Percentiles rank a stretch among this genome's conserved stretches.
These are phyloP conservation scores for Zychaea mexicana DNA, from an alignment of 371 early-diverging fungal genomes.

Conservation along the genomic window DNA sequence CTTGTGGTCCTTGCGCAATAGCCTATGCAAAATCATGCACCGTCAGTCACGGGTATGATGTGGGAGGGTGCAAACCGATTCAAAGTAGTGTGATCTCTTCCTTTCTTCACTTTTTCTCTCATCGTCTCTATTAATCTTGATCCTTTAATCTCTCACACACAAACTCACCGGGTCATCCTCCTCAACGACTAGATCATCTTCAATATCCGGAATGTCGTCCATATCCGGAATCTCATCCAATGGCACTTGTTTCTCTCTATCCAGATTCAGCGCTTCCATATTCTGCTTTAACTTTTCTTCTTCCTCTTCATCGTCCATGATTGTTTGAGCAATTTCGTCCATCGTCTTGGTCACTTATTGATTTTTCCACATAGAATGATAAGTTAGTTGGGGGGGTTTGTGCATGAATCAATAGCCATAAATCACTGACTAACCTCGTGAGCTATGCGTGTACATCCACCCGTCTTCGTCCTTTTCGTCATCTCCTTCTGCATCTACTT, in stretches of 20 bases:
- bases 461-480: conserved; percentile 67
- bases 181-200: conserved; percentile 64
- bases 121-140: no score
- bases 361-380: no score
- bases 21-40: not conserved
- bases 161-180: conserved; percentile 68
- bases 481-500: conserved; percentile 27
- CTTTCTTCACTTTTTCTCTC: no score
- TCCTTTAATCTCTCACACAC: no score
- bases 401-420: no score
- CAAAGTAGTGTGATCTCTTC: no score
- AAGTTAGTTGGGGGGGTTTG: no score
- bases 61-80: no score
- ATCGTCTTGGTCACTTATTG: conserved; percentile 51
- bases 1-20: conserved; percentile 1
- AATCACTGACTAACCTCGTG: conserved; percentile 34
- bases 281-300: conserved; percentile 42
- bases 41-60: not conserved
- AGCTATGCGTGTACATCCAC: conserved; percentile 87
- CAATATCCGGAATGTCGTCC: conserved; percentile 72
- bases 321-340: conserved; percentile 70
- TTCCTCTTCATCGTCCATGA: conserved; percentile 63
- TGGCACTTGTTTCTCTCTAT: conserved; percentile 11
- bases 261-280: conserved; percentile 28
- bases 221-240: conserved; percentile 87